These are phyloP conservation scores for Fusarium udum DNA, from an alignment of 2,329 filamentous ascomycete species.

Conservation along the genomic window DNA sequence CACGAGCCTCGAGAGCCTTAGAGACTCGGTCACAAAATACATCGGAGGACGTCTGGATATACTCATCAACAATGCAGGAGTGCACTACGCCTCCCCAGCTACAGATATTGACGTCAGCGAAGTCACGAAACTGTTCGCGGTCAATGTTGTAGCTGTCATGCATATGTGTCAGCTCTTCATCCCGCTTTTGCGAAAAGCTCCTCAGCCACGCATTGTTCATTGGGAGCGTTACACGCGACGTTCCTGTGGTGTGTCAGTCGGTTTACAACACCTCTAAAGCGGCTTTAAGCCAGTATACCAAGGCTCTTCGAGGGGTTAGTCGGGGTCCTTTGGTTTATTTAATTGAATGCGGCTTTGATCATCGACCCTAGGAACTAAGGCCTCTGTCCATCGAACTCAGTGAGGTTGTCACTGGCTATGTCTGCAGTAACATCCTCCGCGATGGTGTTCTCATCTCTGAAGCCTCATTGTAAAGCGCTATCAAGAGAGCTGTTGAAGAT, in stretches of 20 bases:
- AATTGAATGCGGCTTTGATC: not conserved
- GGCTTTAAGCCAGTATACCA: not conserved
- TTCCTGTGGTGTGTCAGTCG: not conserved
- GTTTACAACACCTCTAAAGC: not conserved
- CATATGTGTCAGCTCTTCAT: not conserved
- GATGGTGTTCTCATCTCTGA: not conserved
- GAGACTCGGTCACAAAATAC: not conserved
- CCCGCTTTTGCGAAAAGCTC: accelerated
- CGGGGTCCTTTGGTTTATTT: not conserved
- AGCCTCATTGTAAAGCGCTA: not conserved
- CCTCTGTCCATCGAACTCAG: not conserved
- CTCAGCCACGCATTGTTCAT: not conserved
- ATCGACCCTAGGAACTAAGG: not conserved
- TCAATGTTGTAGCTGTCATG: not conserved
- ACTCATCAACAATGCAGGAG: not conserved
- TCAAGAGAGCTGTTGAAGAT: not conserved
- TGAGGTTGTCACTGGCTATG: not conserved
- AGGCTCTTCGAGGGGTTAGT: not conserved
- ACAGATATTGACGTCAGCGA: not conserved
- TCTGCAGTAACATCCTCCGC: not conserved
- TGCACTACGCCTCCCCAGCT: not conserved
- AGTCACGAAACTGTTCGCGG: not conserved
- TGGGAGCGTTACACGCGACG: not conserved
- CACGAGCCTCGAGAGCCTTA: accelerated
- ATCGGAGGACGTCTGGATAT: not conserved